phyloP scores from a whole-genome alignment of 2,329 filamentous ascomycete genomes.

The Diaporthe citrichinensis region DNA sequence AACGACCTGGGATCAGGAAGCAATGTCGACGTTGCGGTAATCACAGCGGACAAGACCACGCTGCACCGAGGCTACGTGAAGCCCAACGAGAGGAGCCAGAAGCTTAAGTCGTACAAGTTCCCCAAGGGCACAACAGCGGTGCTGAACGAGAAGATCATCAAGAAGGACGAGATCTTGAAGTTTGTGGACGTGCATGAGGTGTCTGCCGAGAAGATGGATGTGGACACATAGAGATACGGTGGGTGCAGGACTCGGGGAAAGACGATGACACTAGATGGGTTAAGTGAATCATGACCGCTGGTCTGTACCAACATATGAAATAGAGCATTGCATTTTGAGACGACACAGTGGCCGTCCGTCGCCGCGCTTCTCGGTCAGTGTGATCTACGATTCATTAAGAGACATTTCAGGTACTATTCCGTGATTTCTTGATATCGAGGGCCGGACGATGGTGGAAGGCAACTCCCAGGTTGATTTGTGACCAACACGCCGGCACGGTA shows the following conservation, averaged over 20 bases:
- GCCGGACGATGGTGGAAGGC: not conserved
- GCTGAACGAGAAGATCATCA: slow-evolving; percentile 96
- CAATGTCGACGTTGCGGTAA: slow-evolving; percentile 97
- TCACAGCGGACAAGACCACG: slow-evolving; percentile 95
- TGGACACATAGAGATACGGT: slow-evolving; percentile 66
- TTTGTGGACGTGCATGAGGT: slow-evolving; percentile 94
- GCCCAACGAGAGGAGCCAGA: slow-evolving; percentile 91
- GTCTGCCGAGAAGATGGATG: slow-evolving; percentile 78
- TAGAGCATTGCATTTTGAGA: slow-evolving; percentile 41
- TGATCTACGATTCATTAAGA: not conserved
- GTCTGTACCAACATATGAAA: slow-evolving; percentile 41
- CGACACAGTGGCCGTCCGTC: not conserved
- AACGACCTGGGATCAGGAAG: slow-evolving; percentile 97
- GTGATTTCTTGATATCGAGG: not conserved
- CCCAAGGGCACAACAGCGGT: slow-evolving; percentile 92
- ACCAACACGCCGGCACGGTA: not conserved
- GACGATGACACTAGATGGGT: slow-evolving; percentile 17
- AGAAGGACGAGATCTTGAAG: slow-evolving; percentile 92
- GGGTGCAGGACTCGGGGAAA: not conserved
- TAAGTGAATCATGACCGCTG: slow-evolving; percentile 18
- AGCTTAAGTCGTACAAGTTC: slow-evolving; percentile 95
- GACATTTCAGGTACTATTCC: not conserved
- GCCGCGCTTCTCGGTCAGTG: not conserved
- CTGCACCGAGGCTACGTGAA: slow-evolving; percentile 93
- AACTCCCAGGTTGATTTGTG: not conserved